Base-by-base conservation (phyloP, 768 basidiomycete species). In the Phanerodontia chrysosporium region DNA sequence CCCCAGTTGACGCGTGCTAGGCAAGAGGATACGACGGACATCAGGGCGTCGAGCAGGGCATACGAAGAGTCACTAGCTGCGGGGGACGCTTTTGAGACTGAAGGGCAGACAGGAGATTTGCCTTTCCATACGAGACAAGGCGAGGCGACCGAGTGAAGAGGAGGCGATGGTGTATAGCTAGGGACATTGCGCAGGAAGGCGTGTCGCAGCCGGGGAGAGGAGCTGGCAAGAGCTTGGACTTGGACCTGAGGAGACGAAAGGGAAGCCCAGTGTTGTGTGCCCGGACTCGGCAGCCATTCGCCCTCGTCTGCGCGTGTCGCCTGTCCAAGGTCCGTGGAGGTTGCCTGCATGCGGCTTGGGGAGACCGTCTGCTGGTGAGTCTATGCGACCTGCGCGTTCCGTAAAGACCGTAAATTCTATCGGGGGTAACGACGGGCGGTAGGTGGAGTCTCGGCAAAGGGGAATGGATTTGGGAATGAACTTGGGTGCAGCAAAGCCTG, bases 171-270 rank as follows among this genome's bases (percentile, higher is more conserved):
- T 25, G 29, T 24, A 35, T 27, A 27, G 53, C 32, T 45, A 36
- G 12, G 24, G 30, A 56, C 5, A 25, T 45, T 56, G 6, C 42
- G 55, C 42, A 29, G 16, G 53, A 60, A 60, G 21, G 32, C 53
- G 35, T 60, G 58, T n/a, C 58, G 58, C 32, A 60, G 45, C 14
- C 58, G 58, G 8, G 51, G 58, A 1, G 53, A 53, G 16, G 58
- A 55, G 24, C 35, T 25, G 8, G 55, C 44, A 4, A 48, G 30
- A 10, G 29, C 44, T 22, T 56, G 55, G n/a, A 39, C 28, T 29
- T 56, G 27, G 2, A 56, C 55, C 32, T 45, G 55, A 35, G 55
- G 55, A 12, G 55, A 56, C 6, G 44, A 45, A 22, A 48, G 21
- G 5, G 44, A 29, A 28, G 45, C 27, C 55, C 55, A 56, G 21